phyloP scores from a whole-genome alignment of 768 basidiomycete genomes.

The Tricholoma matsutake region DNA sequence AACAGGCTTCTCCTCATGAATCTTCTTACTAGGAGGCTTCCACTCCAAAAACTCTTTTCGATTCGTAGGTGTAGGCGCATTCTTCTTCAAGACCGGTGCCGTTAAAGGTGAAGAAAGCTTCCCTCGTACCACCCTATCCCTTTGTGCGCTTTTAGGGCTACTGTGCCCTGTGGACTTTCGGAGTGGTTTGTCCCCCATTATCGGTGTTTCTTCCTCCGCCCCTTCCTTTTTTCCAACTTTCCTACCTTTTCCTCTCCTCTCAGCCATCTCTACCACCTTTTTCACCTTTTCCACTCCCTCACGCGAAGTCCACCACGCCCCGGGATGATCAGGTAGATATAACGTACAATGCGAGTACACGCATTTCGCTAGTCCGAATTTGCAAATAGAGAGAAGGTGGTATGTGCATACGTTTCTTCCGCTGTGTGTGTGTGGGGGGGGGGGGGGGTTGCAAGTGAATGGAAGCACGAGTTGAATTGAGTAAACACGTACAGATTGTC shows the following conservation, averaged over 20 bases:
- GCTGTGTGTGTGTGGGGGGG: slow-evolving; percentile 23
- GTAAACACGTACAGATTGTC: slow-evolving; percentile 45
- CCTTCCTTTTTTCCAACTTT: background rate
- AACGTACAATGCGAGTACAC: slow-evolving; percentile 36
- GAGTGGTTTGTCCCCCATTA: too few species aligned
- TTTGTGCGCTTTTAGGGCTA: too few species aligned
- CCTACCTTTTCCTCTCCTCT: slow-evolving; percentile 18
- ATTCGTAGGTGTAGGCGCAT: too few species aligned
- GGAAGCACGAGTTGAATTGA: too few species aligned
- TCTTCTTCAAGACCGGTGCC: too few species aligned
- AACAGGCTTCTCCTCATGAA: background rate
- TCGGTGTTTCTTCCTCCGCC: too few species aligned
- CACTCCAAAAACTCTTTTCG: background rate
- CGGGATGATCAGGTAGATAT: slow-evolving; percentile 26
- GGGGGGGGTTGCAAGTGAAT: too few species aligned
- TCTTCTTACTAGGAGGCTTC: background rate
- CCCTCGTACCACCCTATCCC: too few species aligned
- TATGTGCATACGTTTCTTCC: slow-evolving; percentile 51
- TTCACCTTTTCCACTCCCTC: slow-evolving; percentile 17
- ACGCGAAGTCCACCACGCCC: slow-evolving; percentile 36
- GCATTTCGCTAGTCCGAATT: slow-evolving; percentile 35
- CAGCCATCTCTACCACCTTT: slow-evolving; percentile 16
- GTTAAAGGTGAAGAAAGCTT: too few species aligned
- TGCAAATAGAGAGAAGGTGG: slow-evolving; percentile 37
- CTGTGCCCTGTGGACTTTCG: too few species aligned